Percentiles rank a stretch among this genome's conserved stretches.
Evolutionary conservation across 805 yeast genomes (phyloP).

Genomic region (Ogataea populi-albae): DNA sequence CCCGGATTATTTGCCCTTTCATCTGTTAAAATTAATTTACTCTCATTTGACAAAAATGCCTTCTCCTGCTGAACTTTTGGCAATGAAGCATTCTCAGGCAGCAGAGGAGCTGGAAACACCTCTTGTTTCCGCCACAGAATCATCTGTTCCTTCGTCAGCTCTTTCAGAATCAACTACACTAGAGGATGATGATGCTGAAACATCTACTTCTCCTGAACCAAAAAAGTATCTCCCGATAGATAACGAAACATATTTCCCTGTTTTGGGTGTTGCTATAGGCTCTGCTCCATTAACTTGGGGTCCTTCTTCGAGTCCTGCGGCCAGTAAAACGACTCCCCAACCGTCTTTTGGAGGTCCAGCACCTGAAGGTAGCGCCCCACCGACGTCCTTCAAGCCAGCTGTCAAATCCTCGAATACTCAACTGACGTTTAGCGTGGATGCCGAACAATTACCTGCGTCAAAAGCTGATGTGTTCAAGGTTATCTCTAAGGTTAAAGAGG

Average conservation of each 20-base stretch:
- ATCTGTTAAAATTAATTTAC: too few relatives aligned
- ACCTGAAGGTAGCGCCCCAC: constrained; percentile 10
- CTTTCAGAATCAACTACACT: constrained; percentile 17
- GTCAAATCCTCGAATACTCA: constrained; percentile 62
- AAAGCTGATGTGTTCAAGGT: constrained; percentile 69
- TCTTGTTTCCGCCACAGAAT: constrained; percentile 14
- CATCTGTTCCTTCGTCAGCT: constrained; percentile 17
- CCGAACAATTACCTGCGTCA: constrained; percentile 60
- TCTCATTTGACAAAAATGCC: too few relatives aligned
- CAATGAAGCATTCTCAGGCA: constrained; percentile 33
- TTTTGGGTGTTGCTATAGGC: constrained; percentile 52
- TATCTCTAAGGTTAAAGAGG: constrained; percentile 57
- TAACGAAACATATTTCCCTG: constrained; percentile 59
- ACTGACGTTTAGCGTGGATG: constrained; percentile 74
- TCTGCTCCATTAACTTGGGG: constrained; percentile 41
- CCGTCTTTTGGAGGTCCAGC: constrained; percentile 24
- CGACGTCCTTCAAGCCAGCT: constrained; percentile 34
- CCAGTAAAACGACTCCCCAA: too few relatives aligned
- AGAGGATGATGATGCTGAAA: constrained; percentile 13
- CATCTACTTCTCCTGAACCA: constrained; percentile 9
- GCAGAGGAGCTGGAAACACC: constrained; percentile 16
- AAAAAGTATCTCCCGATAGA: constrained; percentile 38
- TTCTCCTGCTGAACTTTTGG: constrained; percentile 40
- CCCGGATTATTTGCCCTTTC: too few relatives aligned
- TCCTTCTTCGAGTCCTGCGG: constrained; percentile 28